These are phyloP conservation scores for Candolleomyces efflorescens DNA, from an alignment of 768 basidiomycete species.

Conservation along the genomic window DNA sequence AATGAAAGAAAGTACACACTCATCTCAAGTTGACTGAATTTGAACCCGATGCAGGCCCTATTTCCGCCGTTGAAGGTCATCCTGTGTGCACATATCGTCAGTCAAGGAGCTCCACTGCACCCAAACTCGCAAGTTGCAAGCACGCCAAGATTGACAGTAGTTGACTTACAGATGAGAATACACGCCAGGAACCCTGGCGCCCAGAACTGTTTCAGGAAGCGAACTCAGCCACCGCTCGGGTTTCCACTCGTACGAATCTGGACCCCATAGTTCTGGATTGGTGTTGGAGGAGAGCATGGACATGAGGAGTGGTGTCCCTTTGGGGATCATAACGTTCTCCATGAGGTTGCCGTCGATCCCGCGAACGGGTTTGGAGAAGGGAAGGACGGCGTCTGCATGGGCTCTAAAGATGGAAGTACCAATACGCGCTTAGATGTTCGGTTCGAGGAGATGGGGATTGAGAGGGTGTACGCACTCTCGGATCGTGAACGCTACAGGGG, in stretches of 20 bases:
- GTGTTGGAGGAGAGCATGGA: slow-evolving; percentile 25
- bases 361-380: slow-evolving; percentile 25
- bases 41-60: slow-evolving; percentile 44
- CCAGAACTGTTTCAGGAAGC: slow-evolving; percentile 27
- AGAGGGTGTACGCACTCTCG: slow-evolving; percentile 9
- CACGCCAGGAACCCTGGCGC: slow-evolving; percentile 13
- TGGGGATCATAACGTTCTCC: slow-evolving; percentile 19
- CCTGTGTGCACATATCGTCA: slow-evolving; percentile 14
- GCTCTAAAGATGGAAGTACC: slow-evolving; percentile 4
- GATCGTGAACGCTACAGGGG: slow-evolving; percentile 9
- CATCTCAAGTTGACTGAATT: slow-evolving; percentile 46
- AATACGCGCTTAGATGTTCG: no score
- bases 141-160: no score
- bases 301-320: slow-evolving; percentile 22
- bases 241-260: slow-evolving; percentile 31
- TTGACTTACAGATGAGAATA: slow-evolving; percentile 13
- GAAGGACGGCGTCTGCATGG: slow-evolving; percentile 21
- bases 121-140: neutral
- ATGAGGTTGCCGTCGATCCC: slow-evolving; percentile 24
- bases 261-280: slow-evolving; percentile 31
- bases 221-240: slow-evolving; percentile 35
- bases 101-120: neutral
- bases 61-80: slow-evolving; percentile 43
- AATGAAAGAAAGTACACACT: slow-evolving; percentile 25
- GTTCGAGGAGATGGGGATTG: no score